Evolutionary conservation across 129 eudicot species (phyloP).

Genomic region (Saussurea involucrata): DNA sequence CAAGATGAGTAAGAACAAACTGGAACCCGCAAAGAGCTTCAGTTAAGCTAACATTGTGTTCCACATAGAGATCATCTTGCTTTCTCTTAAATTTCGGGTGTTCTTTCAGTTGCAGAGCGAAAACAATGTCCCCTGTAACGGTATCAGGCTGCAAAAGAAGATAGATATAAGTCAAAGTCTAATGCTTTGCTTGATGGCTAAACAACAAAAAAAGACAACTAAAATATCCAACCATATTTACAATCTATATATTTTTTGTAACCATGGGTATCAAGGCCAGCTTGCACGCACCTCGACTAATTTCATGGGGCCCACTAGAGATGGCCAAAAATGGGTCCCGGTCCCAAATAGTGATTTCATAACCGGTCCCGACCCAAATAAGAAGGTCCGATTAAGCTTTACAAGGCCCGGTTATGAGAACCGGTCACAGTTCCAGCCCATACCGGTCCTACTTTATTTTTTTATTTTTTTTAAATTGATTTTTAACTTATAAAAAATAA

Average conservation of each 20-base stretch:
- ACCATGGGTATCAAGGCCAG: not conserved
- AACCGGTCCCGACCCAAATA: no score
- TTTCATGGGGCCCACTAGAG: not conserved
- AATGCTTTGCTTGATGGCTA: not conserved
- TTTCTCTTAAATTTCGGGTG: constrained; percentile 67
- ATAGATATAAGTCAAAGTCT: constrained; percentile 12
- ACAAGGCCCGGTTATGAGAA: no score
- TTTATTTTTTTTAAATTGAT: no score
- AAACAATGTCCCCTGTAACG: constrained; percentile 55
- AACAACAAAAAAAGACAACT: not conserved
- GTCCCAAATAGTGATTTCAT: no score
- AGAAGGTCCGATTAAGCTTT: no score
- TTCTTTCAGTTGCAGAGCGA: constrained; percentile 59
- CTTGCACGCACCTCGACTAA: not conserved
- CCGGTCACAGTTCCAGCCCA: no score
- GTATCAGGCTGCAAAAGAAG: constrained; percentile 68
- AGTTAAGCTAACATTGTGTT: constrained; percentile 52
- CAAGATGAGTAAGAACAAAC: constrained; percentile 69
- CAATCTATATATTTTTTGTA: not conserved
- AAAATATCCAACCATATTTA: not conserved
- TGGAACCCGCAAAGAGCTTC: constrained; percentile 76
- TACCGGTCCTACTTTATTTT: no score
- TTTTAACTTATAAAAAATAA: no score
- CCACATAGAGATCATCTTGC: constrained; percentile 59
- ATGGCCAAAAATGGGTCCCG: no score